phyloP scores from a whole-genome alignment of 1,139 yeast species.

The Geotrichum citri-aurantii region DNA sequence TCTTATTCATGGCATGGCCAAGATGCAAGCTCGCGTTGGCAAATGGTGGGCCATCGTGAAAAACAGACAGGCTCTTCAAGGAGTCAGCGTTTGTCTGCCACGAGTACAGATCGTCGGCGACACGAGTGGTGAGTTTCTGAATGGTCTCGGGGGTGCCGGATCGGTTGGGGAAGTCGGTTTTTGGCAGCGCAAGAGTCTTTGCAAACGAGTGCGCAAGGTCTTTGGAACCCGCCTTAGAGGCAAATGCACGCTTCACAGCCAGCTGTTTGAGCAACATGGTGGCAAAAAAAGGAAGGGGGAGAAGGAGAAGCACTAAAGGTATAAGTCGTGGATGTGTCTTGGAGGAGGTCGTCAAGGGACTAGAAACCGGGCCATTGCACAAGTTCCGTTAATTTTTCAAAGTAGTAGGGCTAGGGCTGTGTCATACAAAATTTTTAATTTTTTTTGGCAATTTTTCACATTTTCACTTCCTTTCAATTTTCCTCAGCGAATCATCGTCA shows the following conservation, averaged over 20 bases:
- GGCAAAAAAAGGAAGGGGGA: neutral
- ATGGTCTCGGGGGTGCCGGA: conserved; percentile 35
- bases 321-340: neutral
- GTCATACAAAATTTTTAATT: neutral
- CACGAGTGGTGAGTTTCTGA: conserved; percentile 31
- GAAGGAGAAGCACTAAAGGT: no score
- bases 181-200: conserved; percentile 48
- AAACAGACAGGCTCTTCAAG: conserved; percentile 43
- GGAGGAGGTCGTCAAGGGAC: neutral
- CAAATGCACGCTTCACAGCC: neutral
- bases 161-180: conserved; percentile 47
- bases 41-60: conserved; percentile 98
- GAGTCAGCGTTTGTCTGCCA: conserved; percentile 36
- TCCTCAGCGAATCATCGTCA: conserved; percentile 10
- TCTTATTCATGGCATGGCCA: conserved; percentile 91
- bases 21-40: conserved; percentile 92
- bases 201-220: conserved; percentile 37
- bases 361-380: neutral
- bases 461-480: neutral
- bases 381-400: neutral
- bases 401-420: neutral
- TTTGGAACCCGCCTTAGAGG: conserved; percentile 4
- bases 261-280: conserved; percentile 4
- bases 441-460: neutral
- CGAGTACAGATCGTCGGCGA: conserved; percentile 39